Percentiles rank a stretch among this genome's conserved stretches.
These are phyloP conservation scores for Theobroma cacao DNA, from an alignment of 345 rosid species.

Conservation along the genomic window DNA sequence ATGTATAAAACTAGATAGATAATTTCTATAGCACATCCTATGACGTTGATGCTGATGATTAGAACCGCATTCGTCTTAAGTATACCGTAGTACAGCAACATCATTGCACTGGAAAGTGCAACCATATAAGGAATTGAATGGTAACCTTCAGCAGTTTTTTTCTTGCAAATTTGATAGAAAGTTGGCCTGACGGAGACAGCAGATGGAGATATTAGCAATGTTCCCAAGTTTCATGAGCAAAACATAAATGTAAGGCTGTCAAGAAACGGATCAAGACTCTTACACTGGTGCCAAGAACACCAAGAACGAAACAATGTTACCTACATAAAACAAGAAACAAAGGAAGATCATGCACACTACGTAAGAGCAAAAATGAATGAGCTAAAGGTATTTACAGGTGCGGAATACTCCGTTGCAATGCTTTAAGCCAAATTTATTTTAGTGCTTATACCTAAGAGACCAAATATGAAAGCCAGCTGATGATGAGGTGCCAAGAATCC, in stretches of 20 bases:
- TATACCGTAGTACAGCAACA: slow-evolving; percentile 60
- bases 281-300: slow-evolving; percentile 83
- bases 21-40: slow-evolving; percentile 57
- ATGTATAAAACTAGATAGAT: slow-evolving; percentile 48
- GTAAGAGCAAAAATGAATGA: neutral
- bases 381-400: no score
- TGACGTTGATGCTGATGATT: slow-evolving; percentile 59
- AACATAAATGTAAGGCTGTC: neutral
- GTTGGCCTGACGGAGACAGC: slow-evolving; percentile 49
- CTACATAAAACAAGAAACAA: slow-evolving; percentile 26
- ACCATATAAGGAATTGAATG: slow-evolving; percentile 68
- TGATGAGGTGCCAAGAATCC: slow-evolving; percentile 31
- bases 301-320: slow-evolving; percentile 65
- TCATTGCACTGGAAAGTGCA: slow-evolving; percentile 59
- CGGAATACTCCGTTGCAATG: neutral
- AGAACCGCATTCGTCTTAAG: slow-evolving; percentile 46
- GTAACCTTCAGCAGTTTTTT: slow-evolving; percentile 68
- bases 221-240: neutral
- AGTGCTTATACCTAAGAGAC: slow-evolving; percentile 57
- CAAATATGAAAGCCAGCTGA: slow-evolving; percentile 54
- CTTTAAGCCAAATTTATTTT: no score
- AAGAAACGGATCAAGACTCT: slow-evolving; percentile 18
- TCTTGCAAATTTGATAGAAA: slow-evolving; percentile 54
- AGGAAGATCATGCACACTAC: neutral
- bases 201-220: neutral